Percentiles rank a stretch among this genome's conserved stretches.
These are phyloP conservation scores for Pseudovirgaria hyperparasitica DNA, from an alignment of 2,329 filamentous ascomycete species.

Conservation along the genomic window DNA sequence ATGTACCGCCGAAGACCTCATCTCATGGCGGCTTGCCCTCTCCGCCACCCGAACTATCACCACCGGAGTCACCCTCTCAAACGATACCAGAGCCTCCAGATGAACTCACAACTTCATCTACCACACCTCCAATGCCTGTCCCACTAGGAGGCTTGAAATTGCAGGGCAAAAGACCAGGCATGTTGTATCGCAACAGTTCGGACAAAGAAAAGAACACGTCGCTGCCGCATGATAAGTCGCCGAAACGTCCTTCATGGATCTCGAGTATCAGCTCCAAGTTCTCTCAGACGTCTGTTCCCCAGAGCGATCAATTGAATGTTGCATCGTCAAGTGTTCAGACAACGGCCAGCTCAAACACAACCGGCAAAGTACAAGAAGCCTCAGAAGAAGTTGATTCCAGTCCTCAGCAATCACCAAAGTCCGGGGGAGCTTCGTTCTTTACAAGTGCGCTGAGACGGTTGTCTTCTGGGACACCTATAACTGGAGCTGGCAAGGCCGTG, in stretches of 20 bases:
- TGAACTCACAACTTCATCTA: constrained; percentile 12
- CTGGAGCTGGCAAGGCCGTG: constrained; percentile 37
- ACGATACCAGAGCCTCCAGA: constrained; percentile 12
- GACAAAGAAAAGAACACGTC: constrained; percentile 20
- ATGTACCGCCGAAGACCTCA: constrained; percentile 22
- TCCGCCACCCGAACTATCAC: constrained; percentile 7
- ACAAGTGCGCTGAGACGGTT: constrained; percentile 70
- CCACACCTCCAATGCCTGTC: constrained; percentile 10
- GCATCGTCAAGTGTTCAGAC: constrained; percentile 25
- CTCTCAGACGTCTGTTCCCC: too few species aligned
- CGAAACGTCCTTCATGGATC: constrained; percentile 73
- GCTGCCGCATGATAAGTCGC: constrained; percentile 16
- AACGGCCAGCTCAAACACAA: constrained; percentile 26
- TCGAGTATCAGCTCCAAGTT: constrained; percentile 89
- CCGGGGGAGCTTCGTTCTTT: constrained; percentile 59
- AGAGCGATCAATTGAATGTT: constrained; percentile 42
- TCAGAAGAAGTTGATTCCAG: constrained; percentile 42
- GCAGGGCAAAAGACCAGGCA: constrained; percentile 24
- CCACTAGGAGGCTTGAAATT: too few species aligned
- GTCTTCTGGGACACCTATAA: constrained; percentile 44
- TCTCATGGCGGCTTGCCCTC: constrained; percentile 18
- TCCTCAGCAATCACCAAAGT: constrained; percentile 61
- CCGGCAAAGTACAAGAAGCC: constrained; percentile 12
- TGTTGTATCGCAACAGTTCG: constrained; percentile 28
- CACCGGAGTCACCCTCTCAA: constrained; percentile 6